These are phyloP conservation scores for Colletotrichum sp. DNA, from an alignment of 2,329 filamentous ascomycete genomes.

Conservation along the genomic window DNA sequence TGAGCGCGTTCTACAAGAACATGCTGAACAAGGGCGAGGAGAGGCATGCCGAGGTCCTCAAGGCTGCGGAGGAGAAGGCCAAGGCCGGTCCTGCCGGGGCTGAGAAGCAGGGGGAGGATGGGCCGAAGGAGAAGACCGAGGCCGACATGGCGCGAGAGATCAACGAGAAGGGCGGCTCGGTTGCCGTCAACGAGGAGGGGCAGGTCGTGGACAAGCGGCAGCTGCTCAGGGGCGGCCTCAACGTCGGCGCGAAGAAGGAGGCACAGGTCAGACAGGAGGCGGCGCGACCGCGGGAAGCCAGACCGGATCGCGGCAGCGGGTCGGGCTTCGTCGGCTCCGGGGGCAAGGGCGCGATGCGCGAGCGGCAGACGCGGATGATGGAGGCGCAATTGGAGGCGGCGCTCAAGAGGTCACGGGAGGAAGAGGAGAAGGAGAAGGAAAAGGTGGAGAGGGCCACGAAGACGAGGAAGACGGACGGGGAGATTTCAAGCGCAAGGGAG, in stretches of 20 bases:
- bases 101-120: constrained; percentile 33
- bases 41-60: constrained; percentile 72
- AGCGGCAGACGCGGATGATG: constrained; percentile 80
- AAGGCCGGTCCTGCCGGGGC: constrained; percentile 41
- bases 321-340: constrained; percentile 49
- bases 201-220: constrained; percentile 87
- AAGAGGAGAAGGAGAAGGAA: constrained; percentile 67
- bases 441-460: constrained; percentile 71
- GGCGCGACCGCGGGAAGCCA: constrained; percentile 22
- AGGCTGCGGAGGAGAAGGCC: constrained; percentile 64
- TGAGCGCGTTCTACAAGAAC: constrained; percentile 80
- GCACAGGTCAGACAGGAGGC: constrained; percentile 33
- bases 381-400: constrained; percentile 77
- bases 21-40: constrained; percentile 74
- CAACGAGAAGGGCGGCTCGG: constrained; percentile 63
- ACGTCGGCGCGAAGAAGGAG: constrained; percentile 70
- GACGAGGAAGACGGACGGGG: constrained; percentile 77
- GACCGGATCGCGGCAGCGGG: constrained; percentile 8
- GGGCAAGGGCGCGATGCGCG: constrained; percentile 71
- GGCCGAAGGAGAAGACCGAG: constrained; percentile 57
- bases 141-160: constrained; percentile 72
- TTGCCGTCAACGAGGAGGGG: constrained; percentile 81
- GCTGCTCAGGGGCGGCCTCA: constrained; percentile 76
- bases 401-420: constrained; percentile 72
- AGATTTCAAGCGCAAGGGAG: constrained; percentile 80